These are phyloP conservation scores for Trichoderma harzianum DNA, from an alignment of 2,329 filamentous ascomycete genomes.

Conservation along the genomic window DNA sequence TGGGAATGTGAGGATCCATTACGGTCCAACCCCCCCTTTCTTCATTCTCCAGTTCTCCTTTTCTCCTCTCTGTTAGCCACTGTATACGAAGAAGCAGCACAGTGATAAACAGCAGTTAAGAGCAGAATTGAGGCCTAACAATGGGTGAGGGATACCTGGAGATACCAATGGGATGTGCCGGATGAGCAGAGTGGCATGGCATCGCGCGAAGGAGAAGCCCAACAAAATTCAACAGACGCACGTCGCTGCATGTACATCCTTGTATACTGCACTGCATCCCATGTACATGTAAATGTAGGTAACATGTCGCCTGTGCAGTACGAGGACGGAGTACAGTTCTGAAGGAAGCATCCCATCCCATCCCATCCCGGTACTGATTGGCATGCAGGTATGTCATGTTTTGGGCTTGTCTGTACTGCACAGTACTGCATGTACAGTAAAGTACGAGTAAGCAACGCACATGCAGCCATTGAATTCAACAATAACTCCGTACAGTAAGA, in stretches of 20 bases:
- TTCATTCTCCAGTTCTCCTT: background rate
- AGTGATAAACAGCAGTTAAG: background rate
- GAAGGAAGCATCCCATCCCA: background rate
- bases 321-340: background rate
- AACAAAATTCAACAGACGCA: background rate
- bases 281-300: background rate
- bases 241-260: background rate
- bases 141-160: background rate
- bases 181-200: background rate
- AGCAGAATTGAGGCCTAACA: background rate
- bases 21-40: background rate
- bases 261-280: background rate
- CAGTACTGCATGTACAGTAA: background rate
- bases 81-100: background rate
- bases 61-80: background rate
- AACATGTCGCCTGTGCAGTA: background rate
- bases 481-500: background rate
- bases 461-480: background rate
- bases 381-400: constrained; percentile 11
- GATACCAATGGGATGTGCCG: background rate
- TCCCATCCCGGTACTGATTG: background rate
- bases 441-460: background rate
- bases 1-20: constrained; percentile 13
- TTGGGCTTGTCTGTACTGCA: background rate
- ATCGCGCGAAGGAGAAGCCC: background rate